Conservation (phyloP, 2,329 filamentous ascomycete genomes). For the Exserohilum turcica region DNA sequence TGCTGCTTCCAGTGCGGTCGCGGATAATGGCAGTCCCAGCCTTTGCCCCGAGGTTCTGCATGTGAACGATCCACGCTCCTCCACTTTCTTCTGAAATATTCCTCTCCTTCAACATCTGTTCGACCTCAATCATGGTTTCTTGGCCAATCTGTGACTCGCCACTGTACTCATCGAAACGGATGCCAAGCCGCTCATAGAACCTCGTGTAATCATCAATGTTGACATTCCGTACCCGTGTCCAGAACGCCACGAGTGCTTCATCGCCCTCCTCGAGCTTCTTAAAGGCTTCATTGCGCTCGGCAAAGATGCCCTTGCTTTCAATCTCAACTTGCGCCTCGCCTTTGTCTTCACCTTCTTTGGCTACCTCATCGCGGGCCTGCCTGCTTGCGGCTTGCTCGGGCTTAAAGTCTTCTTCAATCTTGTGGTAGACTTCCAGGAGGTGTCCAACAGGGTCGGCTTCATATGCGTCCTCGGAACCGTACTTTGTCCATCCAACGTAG, state of each 20-base stretch:
- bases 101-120: conserved; percentile 66
- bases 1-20: conserved; percentile 74
- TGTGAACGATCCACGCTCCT: conserved; percentile 75
- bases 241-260: conserved; percentile 63
- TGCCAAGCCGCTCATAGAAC: conserved; percentile 72
- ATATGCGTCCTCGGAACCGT: conserved; percentile 68
- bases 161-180: conserved; percentile 72
- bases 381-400: conserved; percentile 61
- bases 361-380: conserved; percentile 57
- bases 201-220: conserved; percentile 70
- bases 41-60: conserved; percentile 71
- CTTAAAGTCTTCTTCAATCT: conserved; percentile 65
- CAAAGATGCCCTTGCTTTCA: conserved; percentile 39
- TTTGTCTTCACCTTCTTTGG: conserved; percentile 58
- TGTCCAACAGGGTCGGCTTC: conserved; percentile 70
- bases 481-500: conserved; percentile 68
- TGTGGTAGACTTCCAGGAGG: conserved; percentile 71
- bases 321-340: conserved; percentile 35
- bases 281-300: conserved; percentile 60
- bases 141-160: conserved; percentile 76
- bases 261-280: conserved; percentile 74
- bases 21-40: conserved; percentile 73
- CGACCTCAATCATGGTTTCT: conserved; percentile 68
- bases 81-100: conserved; percentile 70
- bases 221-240: conserved; percentile 69